Evolutionary conservation across 2,329 filamentous ascomycete species (phyloP), one percentile per base, ranked within the genome.

Genomic region (Stemphylium lycopersici): DNA sequence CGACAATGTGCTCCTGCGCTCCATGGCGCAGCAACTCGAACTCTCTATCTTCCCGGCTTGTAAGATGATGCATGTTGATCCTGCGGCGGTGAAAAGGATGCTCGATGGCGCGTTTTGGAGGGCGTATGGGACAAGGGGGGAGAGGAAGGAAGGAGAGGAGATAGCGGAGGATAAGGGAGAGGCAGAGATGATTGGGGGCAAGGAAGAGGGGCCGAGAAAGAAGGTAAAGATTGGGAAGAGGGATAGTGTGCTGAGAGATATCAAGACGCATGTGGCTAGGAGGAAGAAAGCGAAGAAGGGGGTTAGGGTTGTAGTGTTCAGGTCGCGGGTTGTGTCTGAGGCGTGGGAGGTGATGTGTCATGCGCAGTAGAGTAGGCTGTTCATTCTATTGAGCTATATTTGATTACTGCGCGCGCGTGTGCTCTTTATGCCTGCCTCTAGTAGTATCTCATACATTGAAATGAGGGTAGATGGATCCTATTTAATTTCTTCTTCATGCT

Each of bases 1-100:
- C 7, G 52, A 59, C 34, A 29, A 47, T n/a, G 22, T 15, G 0
- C n/a, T 55, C 2, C 48, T 59, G 2, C 33, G 41, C 1, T 31
- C 48, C 2, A 18, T 48, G 7, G 45, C 15, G 11, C 44, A 43
- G 22, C 44, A 56, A 41, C 45, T 59, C 6, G 45, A 56, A 6
- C 5, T 48, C 1, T 20, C n/a, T 3, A 26, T 52, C 1, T 57
- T 59, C 2, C 50, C 53, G 3, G 36, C 22, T 2, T 55, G 48
- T 15, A 57, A 49, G 39, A 55, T 57, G 50, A 52, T 60, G 50
- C 54, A 55, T 3, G 16, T 57, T 7, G 47, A 50, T 10, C 50
- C 54, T 1, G 10, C 12, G 24, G 47, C 46, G 3, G 47, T 57
- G 7, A 57, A 55, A 22, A 36, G 43, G 10, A 60, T 60, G 50